Evolutionary conservation across 1,139 yeast species (phyloP).

Genomic region (Saccharomyces pastorianus): DNA sequence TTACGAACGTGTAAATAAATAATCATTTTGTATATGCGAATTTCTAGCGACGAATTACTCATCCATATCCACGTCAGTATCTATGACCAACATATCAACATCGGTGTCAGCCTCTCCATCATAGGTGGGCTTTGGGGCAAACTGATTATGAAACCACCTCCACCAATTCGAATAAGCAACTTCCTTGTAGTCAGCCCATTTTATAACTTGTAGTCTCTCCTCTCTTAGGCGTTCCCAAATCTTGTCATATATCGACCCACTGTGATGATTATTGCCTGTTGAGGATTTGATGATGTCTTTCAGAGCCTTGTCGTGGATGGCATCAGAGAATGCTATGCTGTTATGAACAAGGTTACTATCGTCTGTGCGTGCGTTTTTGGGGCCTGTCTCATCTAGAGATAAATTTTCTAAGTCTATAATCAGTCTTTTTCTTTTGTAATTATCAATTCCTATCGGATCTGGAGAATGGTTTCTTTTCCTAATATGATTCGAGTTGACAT

Average conservation of each 20-base stretch:
- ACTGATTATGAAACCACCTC: constrained; percentile 16
- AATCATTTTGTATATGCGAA: background rate
- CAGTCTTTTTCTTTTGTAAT: constrained; percentile 26
- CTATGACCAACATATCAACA: constrained; percentile 12
- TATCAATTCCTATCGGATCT: constrained; percentile 22
- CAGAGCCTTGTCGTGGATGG: background rate
- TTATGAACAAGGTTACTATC: background rate
- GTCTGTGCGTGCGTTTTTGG: constrained; percentile 1
- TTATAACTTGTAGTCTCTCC: constrained; percentile 20
- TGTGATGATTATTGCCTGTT: constrained; percentile 2
- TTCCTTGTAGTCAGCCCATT: constrained; percentile 21
- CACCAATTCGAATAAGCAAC: constrained; percentile 20
- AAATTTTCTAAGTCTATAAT: constrained; percentile 26
- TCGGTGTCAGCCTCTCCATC: constrained; percentile 14
- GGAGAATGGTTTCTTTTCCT: constrained; percentile 26
- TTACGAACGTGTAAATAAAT: constrained; percentile 42
- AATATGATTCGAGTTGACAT: constrained; percentile 9
- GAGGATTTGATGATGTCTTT: constrained; percentile 1
- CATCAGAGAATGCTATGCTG: background rate
- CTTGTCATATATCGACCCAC: constrained; percentile 12
- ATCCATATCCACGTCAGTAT: constrained; percentile 12
- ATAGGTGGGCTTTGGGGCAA: background rate
- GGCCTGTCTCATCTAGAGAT: constrained; percentile 11
- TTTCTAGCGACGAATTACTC: background rate
- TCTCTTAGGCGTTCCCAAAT: constrained; percentile 18